A percentile compares a stretch with the other conserved stretches of the same genome.
These are phyloP conservation scores for Aspergillaceae sp. DNA, from an alignment of 2,329 filamentous ascomycete species.

Conservation along the genomic window DNA sequence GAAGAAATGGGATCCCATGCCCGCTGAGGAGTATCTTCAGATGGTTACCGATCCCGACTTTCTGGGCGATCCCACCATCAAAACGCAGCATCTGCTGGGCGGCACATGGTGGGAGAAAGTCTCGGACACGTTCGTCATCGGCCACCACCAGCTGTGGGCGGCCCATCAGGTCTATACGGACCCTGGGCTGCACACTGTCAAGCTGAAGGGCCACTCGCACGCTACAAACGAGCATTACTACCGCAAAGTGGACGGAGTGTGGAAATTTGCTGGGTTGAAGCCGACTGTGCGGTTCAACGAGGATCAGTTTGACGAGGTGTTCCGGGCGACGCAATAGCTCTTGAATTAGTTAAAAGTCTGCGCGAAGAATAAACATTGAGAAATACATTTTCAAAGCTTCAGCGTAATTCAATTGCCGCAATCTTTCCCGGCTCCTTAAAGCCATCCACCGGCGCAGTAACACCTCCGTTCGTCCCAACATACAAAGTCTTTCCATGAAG, in stretches of 20 bases:
- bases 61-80: slow-evolving; percentile 53
- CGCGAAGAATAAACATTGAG: not conserved
- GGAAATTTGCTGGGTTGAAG: slow-evolving; percentile 53
- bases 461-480: slow-evolving; percentile 16
- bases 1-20: slow-evolving; percentile 54
- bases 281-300: slow-evolving; percentile 51
- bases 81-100: slow-evolving; percentile 59
- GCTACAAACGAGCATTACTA: slow-evolving; percentile 52
- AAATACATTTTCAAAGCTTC: not conserved
- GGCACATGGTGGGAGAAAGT: slow-evolving; percentile 50
- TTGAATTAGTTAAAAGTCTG: no score
- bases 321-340: slow-evolving; percentile 20
- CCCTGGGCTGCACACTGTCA: slow-evolving; percentile 39
- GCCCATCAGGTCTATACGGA: slow-evolving; percentile 55
- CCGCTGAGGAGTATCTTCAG: slow-evolving; percentile 51
- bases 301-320: slow-evolving; percentile 48
- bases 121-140: slow-evolving; percentile 50
- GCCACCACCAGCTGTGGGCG: slow-evolving; percentile 54
- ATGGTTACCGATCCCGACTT: slow-evolving; percentile 52
- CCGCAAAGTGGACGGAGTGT: slow-evolving; percentile 49
- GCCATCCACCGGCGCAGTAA: slow-evolving; percentile 16
- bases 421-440: slow-evolving; percentile 17
- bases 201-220: slow-evolving; percentile 54
- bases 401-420: not conserved
- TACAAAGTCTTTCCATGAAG: slow-evolving; percentile 14